Evolutionary conservation across 2,329 filamentous ascomycete genomes (phyloP), one percentile per base, ranked within the genome.

Genomic region (Aspergillus chevalieri): DNA sequence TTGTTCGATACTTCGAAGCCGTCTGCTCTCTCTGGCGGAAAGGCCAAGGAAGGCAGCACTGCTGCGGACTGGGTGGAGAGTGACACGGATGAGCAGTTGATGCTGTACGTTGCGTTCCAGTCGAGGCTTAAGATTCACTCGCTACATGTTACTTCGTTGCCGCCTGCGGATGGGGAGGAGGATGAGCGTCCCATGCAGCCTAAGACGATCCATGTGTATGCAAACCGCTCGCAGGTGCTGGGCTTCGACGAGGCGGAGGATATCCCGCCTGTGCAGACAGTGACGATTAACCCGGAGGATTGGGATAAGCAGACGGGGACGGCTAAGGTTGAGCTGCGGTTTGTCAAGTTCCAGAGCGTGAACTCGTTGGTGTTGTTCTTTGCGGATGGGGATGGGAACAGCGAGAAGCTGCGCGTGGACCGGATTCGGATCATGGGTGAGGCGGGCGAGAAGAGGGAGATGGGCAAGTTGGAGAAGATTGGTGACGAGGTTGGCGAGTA

Each of bases 311-410:
- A 78, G 42, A 82, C 87, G 12, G 86, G 84, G 46, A 92, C 88
- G 7, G 86, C 83, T 12, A 87, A 78, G 60, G 73, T 92, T 47
- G 73, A 79, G 42, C 74, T 97, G 61, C 87, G 91, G 12, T 96
- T 92, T 64, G 93, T 98, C 72, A 96, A 96, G 74, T 98, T 97
- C 77, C 93, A 97, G 74, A 94, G 90, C 65, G 87, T 96, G 47
- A 86, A 83, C 52, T 93, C 85, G 53, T 66, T 98, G 60, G 86
- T 95, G 15, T 61, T 98, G 9, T 98, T 96, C 68, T 84, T 98
- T 30, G 87, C 87, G 47, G 85, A 94, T 65, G 91, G 90, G 2
- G 87, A 92, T 48, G 85, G 84, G 15, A 85, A 89, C 46, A 82
- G 85, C 41, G 91, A 97, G 66, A 91, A 88, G 75, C 85, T 93